phyloP scores from a whole-genome alignment of 495 filamentous ascomycete genomes.

The Trichoderma virens region DNA sequence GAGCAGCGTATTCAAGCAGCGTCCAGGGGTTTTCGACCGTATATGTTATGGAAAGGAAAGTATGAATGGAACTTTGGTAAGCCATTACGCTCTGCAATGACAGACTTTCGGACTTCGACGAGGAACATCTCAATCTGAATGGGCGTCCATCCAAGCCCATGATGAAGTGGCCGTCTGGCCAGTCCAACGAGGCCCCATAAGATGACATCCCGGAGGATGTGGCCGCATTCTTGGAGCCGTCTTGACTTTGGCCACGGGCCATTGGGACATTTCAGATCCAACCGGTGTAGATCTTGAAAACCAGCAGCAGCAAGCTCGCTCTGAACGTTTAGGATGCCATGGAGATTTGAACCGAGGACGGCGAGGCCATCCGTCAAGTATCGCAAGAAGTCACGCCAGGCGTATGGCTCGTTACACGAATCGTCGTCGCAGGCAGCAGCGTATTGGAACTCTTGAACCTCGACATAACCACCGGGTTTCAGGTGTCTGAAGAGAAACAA shows the following conservation, averaged over 20 bases:
- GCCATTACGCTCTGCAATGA: constrained; percentile 18
- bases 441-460: constrained; percentile 42
- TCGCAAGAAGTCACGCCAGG: constrained; percentile 27
- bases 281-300: constrained; percentile 20
- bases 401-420: constrained; percentile 26
- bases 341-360: constrained; percentile 21
- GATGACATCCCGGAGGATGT: constrained; percentile 26
- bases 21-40: constrained; percentile 25
- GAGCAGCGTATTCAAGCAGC: neutral
- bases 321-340: constrained; percentile 16
- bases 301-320: constrained; percentile 22
- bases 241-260: constrained; percentile 28
- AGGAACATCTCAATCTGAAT: constrained; percentile 34
- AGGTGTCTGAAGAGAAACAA: constrained; percentile 22
- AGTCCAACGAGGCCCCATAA: constrained; percentile 31
- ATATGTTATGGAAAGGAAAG: constrained; percentile 24
- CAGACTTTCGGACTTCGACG: constrained; percentile 28
- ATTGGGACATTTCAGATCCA: constrained; percentile 25
- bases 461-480: constrained; percentile 48
- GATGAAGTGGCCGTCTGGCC: constrained; percentile 19
- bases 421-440: constrained; percentile 37
- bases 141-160: constrained; percentile 27
- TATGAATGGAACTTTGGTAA: constrained; percentile 25
- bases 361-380: constrained; percentile 24
- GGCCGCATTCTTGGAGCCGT: constrained; percentile 24